A percentile compares a stretch with the other conserved stretches of the same genome.
Conservation (phyloP, 2,329 filamentous ascomycete species). For the Aspergillus unguis region DNA sequence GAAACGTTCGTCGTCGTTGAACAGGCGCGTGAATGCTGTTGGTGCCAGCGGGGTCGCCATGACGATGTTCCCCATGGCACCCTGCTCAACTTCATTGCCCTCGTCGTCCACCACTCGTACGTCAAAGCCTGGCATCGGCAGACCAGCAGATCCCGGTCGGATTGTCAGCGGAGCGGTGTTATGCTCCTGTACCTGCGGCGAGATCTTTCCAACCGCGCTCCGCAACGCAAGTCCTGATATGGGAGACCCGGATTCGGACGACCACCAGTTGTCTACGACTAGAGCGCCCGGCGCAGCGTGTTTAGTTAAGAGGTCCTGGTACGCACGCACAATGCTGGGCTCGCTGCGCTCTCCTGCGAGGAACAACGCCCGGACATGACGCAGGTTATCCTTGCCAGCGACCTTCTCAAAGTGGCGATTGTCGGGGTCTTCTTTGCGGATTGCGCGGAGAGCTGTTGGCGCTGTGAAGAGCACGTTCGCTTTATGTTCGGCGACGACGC, state of each 20-base stretch:
- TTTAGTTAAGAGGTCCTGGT: slow-evolving; percentile 67
- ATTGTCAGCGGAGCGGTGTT: slow-evolving; percentile 55
- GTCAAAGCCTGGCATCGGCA: slow-evolving; percentile 88
- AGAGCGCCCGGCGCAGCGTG: slow-evolving; percentile 62
- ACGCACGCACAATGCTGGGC: slow-evolving; percentile 77
- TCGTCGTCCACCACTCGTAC: slow-evolving; percentile 79
- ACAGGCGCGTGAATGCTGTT: slow-evolving; percentile 80
- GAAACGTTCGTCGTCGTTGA: slow-evolving; percentile 81
- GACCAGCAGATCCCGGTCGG: slow-evolving; percentile 83
- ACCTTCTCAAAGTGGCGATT: slow-evolving; percentile 62
- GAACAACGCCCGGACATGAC: slow-evolving; percentile 69
- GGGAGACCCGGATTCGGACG: slow-evolving; percentile 66
- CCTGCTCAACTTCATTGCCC: slow-evolving; percentile 66
- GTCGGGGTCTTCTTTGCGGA: slow-evolving; percentile 78
- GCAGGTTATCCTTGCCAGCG: slow-evolving; percentile 68
- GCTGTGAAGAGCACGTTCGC: slow-evolving; percentile 84
- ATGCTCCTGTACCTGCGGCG: slow-evolving; percentile 21
- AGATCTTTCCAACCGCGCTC: slow-evolving; percentile 56
- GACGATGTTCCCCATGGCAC: slow-evolving; percentile 88
- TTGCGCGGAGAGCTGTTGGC: slow-evolving; percentile 80
- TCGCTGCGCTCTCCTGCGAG: slow-evolving; percentile 87
- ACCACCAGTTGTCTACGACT: slow-evolving; percentile 73
- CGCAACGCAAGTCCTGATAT: slow-evolving; percentile 65
- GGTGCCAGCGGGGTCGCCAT: slow-evolving; percentile 77
- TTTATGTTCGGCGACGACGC: slow-evolving; percentile 77